Evolutionary conservation across 2,329 filamentous ascomycete genomes (phyloP), one percentile per base, ranked within the genome.

Genomic region (Thelonectria discophora): DNA sequence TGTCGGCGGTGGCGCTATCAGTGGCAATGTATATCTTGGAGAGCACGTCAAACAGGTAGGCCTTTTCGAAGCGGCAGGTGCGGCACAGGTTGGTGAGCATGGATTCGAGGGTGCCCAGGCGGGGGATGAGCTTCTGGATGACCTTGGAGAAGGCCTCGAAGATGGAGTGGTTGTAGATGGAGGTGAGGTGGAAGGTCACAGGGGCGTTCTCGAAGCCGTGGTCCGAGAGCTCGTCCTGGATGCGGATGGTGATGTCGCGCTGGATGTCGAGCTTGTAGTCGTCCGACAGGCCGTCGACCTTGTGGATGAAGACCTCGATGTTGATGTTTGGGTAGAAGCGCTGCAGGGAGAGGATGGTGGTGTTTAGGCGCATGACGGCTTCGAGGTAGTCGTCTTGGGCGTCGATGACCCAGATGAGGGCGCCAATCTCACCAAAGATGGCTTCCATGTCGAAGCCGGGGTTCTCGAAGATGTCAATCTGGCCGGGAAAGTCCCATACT

Each of bases 11-110:
- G 40, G 92, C 90, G 30, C 90, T 95, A 76, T 99, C 95, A 5
- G 94, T 97, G 1, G 95, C 95, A 69, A 99, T 97, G 80, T 99
- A 99, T 65, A 99, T 97, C 81, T 99, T 99, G 79, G 92, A 97
- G 69, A 97, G 86, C 9, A 98, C 94, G 74, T 99, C 96, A 75
- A 99, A 99, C 7, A 99, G 87, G 76, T 99, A 99, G 3, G 94
- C 94, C 79, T 99, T 99, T 76, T 98, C 94, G 75, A 99, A 97
- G 49, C 92, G 91, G 74, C 94, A 98, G 13, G 93, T 95, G 63
- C 91, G 92, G 79, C 93, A 96, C 43, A 99, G 86, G 68, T 94
- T 95, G 72, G 96, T 97, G 72, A 99, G 90, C 78, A 99, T 87
- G 52, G 93, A 91, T 78, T 99, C 95, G 58, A 99, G 87, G 24